These are phyloP conservation scores for Colletotrichum falcatum DNA, from an alignment of 2,329 filamentous ascomycete species.

Conservation along the genomic window DNA sequence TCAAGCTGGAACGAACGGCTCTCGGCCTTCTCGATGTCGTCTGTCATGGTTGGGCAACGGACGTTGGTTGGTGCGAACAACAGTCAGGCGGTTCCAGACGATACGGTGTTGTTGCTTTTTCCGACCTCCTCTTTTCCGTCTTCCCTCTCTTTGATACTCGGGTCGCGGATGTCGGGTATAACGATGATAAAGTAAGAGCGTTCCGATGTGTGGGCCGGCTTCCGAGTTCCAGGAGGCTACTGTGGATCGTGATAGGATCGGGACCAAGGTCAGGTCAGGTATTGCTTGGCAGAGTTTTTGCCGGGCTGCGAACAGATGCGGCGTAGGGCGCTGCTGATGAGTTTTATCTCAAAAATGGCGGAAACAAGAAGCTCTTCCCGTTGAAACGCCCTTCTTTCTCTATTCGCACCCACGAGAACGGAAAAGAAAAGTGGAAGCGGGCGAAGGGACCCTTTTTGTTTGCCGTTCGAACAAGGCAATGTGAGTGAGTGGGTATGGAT, in stretches of 20 bases:
- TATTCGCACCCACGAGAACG: background rate
- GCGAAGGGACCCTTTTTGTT: background rate
- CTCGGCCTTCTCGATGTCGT: constrained; percentile 38
- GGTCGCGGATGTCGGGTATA: constrained; percentile 34
- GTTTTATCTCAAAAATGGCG: constrained; percentile 12
- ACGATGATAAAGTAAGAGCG: constrained; percentile 14
- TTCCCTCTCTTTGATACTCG: background rate
- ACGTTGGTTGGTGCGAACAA: no score
- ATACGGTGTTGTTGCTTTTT: background rate
- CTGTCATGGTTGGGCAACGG: constrained; percentile 1
- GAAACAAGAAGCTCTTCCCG: constrained; percentile 3
- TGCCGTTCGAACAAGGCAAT: background rate
- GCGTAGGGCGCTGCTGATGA: background rate
- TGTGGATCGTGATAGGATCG: constrained; percentile 25
- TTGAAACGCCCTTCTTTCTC: constrained; percentile 2
- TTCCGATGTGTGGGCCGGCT: constrained; percentile 20
- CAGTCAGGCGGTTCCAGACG: background rate
- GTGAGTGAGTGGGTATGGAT: background rate
- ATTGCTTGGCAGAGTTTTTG: constrained; percentile 1
- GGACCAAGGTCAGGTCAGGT: background rate
- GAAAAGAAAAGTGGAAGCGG: background rate
- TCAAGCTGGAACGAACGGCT: constrained; percentile 26
- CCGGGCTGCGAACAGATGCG: constrained; percentile 20
- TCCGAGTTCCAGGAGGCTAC: constrained; percentile 36
- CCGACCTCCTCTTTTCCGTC: background rate